Percentiles rank a stretch among this genome's conserved stretches.
Conservation (phyloP, 108 stramenopile species). For the Nitzschia putrida region DNA sequence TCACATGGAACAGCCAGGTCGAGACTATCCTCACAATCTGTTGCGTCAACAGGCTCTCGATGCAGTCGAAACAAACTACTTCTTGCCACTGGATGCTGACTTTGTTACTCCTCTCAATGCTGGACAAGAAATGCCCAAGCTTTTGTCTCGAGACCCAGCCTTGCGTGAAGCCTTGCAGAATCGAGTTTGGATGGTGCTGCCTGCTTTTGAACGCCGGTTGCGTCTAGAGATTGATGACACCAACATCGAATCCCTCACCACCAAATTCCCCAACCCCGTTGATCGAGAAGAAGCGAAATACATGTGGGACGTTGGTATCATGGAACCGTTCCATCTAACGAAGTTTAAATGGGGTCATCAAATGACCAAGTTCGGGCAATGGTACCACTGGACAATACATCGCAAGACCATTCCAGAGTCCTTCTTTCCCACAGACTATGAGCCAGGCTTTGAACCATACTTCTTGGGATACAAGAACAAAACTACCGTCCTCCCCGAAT, state of each 20-base stretch:
- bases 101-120: constrained; percentile 18
- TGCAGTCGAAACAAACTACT: constrained; percentile 20
- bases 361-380: constrained; percentile 21
- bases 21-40: constrained; percentile 24
- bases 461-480: constrained; percentile 17
- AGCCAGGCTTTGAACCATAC: constrained; percentile 28
- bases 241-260: neutral
- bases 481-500: constrained; percentile 10
- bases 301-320: constrained; percentile 8
- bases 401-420: neutral
- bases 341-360: constrained; percentile 14
- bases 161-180: constrained; percentile 6
- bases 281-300: constrained; percentile 6
- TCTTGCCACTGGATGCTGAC: constrained; percentile 30
- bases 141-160: neutral
- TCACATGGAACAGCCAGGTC: neutral
- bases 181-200: constrained; percentile 4
- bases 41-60: constrained; percentile 19
- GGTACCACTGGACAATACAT: constrained; percentile 7
- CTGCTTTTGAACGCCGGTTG: constrained; percentile 7
- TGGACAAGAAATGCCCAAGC: neutral
- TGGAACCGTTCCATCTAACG: constrained; percentile 22
- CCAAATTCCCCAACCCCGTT: neutral
- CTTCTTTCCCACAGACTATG: constrained; percentile 13
- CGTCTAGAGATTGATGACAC: neutral